Conservation (phyloP, 2,329 filamentous ascomycete species). For the Fusarium sp. region DNA sequence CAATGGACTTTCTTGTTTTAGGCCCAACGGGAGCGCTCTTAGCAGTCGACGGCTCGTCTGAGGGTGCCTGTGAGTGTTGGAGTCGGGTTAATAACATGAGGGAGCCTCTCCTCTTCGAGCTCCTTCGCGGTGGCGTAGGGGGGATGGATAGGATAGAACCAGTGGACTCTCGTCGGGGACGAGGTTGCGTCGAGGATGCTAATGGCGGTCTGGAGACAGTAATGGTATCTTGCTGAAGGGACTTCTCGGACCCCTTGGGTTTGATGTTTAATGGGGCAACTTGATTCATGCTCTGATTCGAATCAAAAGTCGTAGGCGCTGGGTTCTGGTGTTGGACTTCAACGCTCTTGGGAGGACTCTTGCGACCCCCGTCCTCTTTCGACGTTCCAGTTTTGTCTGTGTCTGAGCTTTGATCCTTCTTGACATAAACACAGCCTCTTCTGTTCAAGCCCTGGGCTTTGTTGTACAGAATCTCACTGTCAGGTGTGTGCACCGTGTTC, state of each 20-base stretch:
- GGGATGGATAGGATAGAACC: slow-evolving; percentile 22
- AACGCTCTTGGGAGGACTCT: neutral
- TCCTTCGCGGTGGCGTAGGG: slow-evolving; percentile 38
- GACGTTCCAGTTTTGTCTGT: neutral
- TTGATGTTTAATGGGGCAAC: neutral
- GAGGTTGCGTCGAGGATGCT: slow-evolving; percentile 16
- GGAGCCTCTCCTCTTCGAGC: slow-evolving; percentile 41
- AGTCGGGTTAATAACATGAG: slow-evolving; percentile 27
- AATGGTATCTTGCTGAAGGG: slow-evolving; percentile 23
- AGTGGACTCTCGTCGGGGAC: slow-evolving; percentile 23
- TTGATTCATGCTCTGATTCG: slow-evolving; percentile 23
- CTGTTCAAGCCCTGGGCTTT: slow-evolving; percentile 39
- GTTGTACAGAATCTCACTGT: slow-evolving; percentile 29
- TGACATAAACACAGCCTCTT: slow-evolving; percentile 39
- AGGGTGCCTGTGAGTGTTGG: slow-evolving; percentile 15
- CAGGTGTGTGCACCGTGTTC: slow-evolving; percentile 7
- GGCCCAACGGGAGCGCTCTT: slow-evolving; percentile 12
- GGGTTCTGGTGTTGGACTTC: neutral
- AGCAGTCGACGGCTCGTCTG: slow-evolving; percentile 28
- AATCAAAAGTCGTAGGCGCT: slow-evolving; percentile 1
- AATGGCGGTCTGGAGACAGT: slow-evolving; percentile 22
- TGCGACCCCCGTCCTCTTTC: neutral
- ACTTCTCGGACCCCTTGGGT: neutral
- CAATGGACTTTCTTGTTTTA: slow-evolving; percentile 17
- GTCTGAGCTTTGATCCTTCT: slow-evolving; percentile 14